A percentile compares a stretch with the other conserved stretches of the same genome.
These are phyloP conservation scores for Serendipita vermifera DNA, from an alignment of 768 basidiomycete species.

Conservation along the genomic window DNA sequence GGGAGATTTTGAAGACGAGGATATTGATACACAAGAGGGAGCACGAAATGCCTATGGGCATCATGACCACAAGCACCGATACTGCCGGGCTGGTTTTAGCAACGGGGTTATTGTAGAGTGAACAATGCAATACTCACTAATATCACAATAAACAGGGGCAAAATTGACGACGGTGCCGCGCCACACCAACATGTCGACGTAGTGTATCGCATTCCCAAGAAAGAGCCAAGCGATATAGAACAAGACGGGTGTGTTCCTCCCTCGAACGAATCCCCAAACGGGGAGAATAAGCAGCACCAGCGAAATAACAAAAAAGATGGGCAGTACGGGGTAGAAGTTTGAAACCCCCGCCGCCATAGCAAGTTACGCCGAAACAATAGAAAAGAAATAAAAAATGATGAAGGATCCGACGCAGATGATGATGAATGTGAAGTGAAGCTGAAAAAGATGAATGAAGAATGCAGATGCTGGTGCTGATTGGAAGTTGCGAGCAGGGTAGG, in stretches of 20 bases:
- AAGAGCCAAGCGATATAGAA: constrained; percentile 1
- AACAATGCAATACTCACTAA: not conserved
- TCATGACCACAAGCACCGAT: not conserved
- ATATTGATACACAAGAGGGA: constrained; percentile 7
- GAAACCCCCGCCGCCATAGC: not conserved
- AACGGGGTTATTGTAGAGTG: not conserved
- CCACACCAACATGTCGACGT: not conserved
- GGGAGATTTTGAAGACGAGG: constrained; percentile 5
- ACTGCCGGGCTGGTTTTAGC: not conserved
- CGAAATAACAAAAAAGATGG: not conserved
- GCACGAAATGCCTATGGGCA: constrained; percentile 5
- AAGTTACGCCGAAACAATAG: too few species aligned
- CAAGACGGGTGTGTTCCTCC: not conserved
- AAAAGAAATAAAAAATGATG: too few species aligned
- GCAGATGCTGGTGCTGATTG: too few species aligned
- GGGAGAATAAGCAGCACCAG: not conserved
- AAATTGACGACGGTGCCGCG: not conserved
- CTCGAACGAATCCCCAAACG: not conserved
- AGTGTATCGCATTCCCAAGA: not conserved
- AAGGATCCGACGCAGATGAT: too few species aligned
- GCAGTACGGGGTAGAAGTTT: not conserved
- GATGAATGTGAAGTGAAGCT: too few species aligned
- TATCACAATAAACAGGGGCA: constrained; percentile 6
- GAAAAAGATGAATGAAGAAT: too few species aligned
- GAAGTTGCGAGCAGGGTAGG: too few species aligned